phyloP scores from a whole-genome alignment of 2,329 filamentous ascomycete species.

The Clonostachys solani region DNA sequence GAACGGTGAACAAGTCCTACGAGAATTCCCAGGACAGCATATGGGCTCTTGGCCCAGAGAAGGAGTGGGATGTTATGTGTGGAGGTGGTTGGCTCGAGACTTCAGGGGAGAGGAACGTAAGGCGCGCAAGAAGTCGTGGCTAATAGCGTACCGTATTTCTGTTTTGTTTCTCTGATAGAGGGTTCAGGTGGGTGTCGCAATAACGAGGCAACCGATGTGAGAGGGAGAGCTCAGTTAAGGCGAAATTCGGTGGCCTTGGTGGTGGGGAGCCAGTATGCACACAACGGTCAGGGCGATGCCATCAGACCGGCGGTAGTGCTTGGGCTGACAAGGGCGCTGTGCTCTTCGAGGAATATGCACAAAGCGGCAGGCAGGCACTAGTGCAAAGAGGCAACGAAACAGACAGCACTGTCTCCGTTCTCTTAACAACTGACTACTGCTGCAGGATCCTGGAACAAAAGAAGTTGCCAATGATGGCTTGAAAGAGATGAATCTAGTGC shows the following conservation, averaged over 20 bases:
- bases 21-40: not conserved
- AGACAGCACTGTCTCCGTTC: no score
- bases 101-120: no score
- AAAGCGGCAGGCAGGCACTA: no score
- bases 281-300: no score
- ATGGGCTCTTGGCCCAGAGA: not conserved
- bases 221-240: not conserved
- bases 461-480: no score
- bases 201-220: not conserved
- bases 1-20: not conserved
- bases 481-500: slow-evolving; percentile 1
- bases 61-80: not conserved
- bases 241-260: not conserved
- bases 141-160: not conserved
- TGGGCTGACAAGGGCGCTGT: no score
- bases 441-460: no score
- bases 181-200: not conserved
- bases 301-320: no score
- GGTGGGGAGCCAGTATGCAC: not conserved
- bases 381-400: no score
- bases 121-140: no score
- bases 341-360: no score
- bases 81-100: not conserved
- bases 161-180: not conserved
- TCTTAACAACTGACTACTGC: no score